phyloP scores from a whole-genome alignment of 164 flowering plant genomes.

The Tetracentron sinense region DNA sequence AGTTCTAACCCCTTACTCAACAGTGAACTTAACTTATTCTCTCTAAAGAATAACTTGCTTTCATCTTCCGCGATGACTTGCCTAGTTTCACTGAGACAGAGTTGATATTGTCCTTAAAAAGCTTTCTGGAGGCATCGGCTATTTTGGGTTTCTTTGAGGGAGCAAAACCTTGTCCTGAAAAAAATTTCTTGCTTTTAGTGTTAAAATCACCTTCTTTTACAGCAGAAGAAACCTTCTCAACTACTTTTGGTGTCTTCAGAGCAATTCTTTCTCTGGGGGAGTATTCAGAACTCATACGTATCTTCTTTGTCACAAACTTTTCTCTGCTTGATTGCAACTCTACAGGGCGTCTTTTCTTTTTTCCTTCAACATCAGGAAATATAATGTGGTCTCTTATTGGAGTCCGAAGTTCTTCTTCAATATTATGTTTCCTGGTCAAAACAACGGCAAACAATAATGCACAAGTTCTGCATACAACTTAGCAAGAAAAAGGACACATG shows the following conservation, averaged over 20 bases:
- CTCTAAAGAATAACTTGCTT: conserved; percentile 19
- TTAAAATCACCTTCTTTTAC: conserved; percentile 8
- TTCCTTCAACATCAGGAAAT: conserved; percentile 37
- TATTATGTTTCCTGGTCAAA: conserved; percentile 54
- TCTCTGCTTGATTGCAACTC: conserved; percentile 10
- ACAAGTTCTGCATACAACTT: neutral
- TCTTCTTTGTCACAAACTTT: conserved; percentile 22
- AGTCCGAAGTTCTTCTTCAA: conserved; percentile 38
- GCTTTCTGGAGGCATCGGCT: conserved; percentile 14
- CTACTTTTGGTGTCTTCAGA: neutral
- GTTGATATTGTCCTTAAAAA: conserved; percentile 15
- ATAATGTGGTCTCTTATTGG: conserved; percentile 55
- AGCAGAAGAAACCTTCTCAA: conserved; percentile 5
- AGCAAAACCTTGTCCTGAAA: conserved; percentile 7
- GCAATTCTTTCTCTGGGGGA: conserved; percentile 7
- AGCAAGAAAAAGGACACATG: neutral
- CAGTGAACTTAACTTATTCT: conserved; percentile 11
- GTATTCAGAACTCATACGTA: conserved; percentile 14
- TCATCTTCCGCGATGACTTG: conserved; percentile 12
- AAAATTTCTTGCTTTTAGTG: conserved; percentile 11
- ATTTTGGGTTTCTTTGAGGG: conserved; percentile 20
- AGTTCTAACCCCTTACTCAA: conserved; percentile 15
- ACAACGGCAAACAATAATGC: neutral
- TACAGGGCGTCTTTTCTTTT: conserved; percentile 16
- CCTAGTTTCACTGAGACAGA: conserved; percentile 8